These are phyloP conservation scores for Saccharomyces kudriavzevii DNA, from an alignment of 805 yeast genomes.

Conservation along the genomic window DNA sequence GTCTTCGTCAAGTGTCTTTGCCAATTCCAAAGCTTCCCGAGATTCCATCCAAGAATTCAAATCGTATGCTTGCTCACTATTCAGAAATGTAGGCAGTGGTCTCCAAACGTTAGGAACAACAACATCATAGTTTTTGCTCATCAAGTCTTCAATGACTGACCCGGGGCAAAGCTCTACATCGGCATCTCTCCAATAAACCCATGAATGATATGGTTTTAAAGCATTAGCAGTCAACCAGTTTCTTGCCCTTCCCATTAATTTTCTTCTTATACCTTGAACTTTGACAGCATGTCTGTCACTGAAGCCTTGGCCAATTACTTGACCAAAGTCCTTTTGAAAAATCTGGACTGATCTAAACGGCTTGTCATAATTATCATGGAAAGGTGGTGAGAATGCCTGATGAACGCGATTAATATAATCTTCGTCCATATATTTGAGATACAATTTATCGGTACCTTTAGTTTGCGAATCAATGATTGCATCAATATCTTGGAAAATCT, in stretches of 20 bases:
- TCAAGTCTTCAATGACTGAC: constrained; percentile 61
- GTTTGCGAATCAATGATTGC: constrained; percentile 31
- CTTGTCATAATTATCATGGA: constrained; percentile 49
- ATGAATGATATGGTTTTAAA: constrained; percentile 72
- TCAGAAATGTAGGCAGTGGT: constrained; percentile 84
- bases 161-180: constrained; percentile 81
- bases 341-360: constrained; percentile 78
- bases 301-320: constrained; percentile 76
- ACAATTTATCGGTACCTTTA: constrained; percentile 53
- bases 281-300: constrained; percentile 77
- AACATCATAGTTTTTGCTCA: constrained; percentile 63
- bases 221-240: constrained; percentile 75
- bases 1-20: constrained; percentile 58
- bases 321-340: constrained; percentile 77
- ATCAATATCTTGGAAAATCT: constrained; percentile 27
- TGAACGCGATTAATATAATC: constrained; percentile 50
- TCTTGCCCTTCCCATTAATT: constrained; percentile 80
- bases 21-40: constrained; percentile 62
- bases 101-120: constrained; percentile 91
- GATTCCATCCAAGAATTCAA: constrained; percentile 95
- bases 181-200: constrained; percentile 90
- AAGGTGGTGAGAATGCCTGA: constrained; percentile 57
- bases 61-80: constrained; percentile 84
- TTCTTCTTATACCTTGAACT: constrained; percentile 77
- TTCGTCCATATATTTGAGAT: constrained; percentile 62